phyloP scores from a whole-genome alignment of 345 rosid genomes.

The Ailanthus altissimus region DNA sequence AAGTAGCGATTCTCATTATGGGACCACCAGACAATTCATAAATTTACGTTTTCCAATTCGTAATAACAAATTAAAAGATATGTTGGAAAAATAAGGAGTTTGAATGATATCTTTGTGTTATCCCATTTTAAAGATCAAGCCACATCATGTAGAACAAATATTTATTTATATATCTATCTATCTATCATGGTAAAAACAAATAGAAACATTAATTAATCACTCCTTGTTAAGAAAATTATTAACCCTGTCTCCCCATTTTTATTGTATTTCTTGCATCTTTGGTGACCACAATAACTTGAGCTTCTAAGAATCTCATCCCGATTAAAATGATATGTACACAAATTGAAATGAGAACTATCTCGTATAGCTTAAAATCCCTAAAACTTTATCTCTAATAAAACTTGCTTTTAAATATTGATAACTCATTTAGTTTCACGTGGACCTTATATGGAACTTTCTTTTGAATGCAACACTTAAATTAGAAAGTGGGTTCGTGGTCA shows the following conservation, averaged over 20 bases:
- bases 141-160: no score
- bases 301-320: neutral
- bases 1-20: neutral
- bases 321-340: neutral
- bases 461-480: neutral
- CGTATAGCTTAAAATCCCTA: neutral
- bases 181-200: neutral
- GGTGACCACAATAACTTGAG: slow-evolving; percentile 1
- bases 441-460: neutral
- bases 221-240: neutral
- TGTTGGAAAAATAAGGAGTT: neutral
- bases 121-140: neutral
- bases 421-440: no score
- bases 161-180: no score
- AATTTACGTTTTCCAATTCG: neutral
- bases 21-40: neutral
- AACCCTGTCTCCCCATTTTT: neutral
- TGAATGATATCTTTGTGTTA: neutral
- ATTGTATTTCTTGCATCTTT: neutral
- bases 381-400: no score
- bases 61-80: neutral
- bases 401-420: no score
- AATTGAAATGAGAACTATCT: neutral
- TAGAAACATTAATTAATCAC: no score
- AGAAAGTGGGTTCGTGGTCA: neutral